phyloP scores from a whole-genome alignment of 2,329 filamentous ascomycete genomes.

The Stemphylium lycopersici region DNA sequence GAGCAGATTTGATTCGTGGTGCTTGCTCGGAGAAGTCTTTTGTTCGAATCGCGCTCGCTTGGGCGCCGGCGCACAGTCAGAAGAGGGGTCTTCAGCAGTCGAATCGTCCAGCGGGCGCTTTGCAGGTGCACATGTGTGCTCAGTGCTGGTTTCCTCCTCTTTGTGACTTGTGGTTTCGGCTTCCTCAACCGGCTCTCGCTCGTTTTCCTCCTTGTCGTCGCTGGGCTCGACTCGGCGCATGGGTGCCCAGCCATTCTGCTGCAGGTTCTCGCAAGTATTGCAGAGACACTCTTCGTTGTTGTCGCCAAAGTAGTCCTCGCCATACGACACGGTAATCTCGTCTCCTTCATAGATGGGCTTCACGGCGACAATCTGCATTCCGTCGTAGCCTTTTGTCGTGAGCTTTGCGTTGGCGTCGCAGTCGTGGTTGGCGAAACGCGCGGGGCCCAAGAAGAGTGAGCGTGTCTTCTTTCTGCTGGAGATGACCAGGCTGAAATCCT shows the following conservation, averaged over 20 bases:
- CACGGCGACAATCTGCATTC: conserved; percentile 88
- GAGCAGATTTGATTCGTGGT: conserved; percentile 21
- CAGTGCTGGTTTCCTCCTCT: not conserved
- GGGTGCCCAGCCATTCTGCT: conserved; percentile 82
- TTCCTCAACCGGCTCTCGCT: conserved; percentile 18
- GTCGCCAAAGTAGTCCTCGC: conserved; percentile 93
- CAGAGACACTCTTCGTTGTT: conserved; percentile 96
- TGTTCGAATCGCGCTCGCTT: conserved; percentile 22
- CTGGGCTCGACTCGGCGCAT: conserved; percentile 45
- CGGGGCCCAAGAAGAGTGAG: conserved; percentile 91
- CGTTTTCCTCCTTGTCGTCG: conserved; percentile 29
- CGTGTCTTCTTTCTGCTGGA: conserved; percentile 90
- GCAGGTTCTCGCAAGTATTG: conserved; percentile 76
- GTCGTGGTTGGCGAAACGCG: conserved; percentile 96
- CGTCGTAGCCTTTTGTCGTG: conserved; percentile 80
- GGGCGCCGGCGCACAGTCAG: conserved; percentile 20
- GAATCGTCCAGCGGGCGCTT: conserved; percentile 39
- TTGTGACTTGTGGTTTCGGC: conserved; percentile 11
- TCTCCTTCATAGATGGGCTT: conserved; percentile 84
- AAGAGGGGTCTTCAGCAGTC: conserved; percentile 15
- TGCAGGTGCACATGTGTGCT: conserved; percentile 20
- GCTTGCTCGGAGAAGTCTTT: conserved; percentile 18
- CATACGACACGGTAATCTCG: conserved; percentile 96
- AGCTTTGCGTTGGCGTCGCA: conserved; percentile 90
- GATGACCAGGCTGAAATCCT: conserved; percentile 96